A percentile compares a stretch with the other conserved stretches of the same genome.
These are phyloP conservation scores for Neurospora tetraspora DNA, from an alignment of 495 filamentous ascomycete genomes.

Conservation along the genomic window DNA sequence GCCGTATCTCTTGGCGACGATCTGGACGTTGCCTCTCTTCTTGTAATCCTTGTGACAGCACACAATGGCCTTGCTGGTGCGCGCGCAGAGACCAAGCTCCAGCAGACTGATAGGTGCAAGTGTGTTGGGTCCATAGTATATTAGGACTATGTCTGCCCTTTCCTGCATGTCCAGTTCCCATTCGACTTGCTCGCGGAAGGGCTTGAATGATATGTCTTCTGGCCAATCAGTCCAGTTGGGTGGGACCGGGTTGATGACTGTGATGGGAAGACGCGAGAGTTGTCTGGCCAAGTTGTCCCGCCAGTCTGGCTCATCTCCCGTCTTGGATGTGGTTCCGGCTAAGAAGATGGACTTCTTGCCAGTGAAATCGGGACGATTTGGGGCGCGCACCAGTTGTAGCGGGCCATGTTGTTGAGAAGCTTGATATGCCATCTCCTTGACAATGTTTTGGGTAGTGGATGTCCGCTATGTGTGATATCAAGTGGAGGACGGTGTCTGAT, in stretches of 20 bases:
- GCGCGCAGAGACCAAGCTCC: constrained; percentile 34
- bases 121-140: constrained; percentile 41
- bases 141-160: constrained; percentile 38
- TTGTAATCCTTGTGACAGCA: constrained; percentile 41
- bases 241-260: constrained; percentile 48
- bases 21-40: constrained; percentile 47
- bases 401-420: not conserved
- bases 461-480: not conserved
- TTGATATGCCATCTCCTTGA: not conserved
- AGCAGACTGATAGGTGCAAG: constrained; percentile 20
- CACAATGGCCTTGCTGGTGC: constrained; percentile 38
- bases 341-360: constrained; percentile 30
- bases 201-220: constrained; percentile 32
- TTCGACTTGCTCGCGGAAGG: constrained; percentile 43
- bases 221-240: constrained; percentile 42
- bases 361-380: constrained; percentile 14
- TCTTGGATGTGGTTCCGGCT: constrained; percentile 29
- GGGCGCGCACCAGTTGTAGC: constrained; percentile 17
- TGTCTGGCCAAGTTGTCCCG: constrained; percentile 24
- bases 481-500: not conserved
- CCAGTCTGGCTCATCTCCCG: constrained; percentile 26
- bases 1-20: constrained; percentile 39
- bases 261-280: constrained; percentile 36
- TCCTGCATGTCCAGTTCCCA: constrained; percentile 52
- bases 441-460: not conserved